Base-by-base conservation (phyloP, 352 stramenopile genomes). In the Elongisporangium anandrum region DNA sequence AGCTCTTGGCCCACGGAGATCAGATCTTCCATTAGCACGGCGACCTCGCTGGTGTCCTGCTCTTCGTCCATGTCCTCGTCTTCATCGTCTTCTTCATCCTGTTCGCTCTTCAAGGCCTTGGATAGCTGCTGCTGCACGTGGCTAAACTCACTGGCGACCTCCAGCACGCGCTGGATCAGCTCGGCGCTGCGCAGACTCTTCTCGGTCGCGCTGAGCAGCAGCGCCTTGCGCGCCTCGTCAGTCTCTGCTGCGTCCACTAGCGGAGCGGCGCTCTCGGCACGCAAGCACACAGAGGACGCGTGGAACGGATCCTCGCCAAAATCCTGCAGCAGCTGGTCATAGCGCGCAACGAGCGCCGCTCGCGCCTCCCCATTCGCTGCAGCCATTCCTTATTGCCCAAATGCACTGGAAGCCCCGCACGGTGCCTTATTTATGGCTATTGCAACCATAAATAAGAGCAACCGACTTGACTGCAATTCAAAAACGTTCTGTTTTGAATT, bases 161-260 rank as follows among this genome's bases (percentile, higher is more conserved):
- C 69, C 20, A 95, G 68, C 63, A 73, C 81, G 66, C 85, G 72
- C 57, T 88, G 79, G 21, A 95, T 90, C 51, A 95, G 72, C 58
- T 92, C 74, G 5, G 81, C 86, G 57, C 84, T 92, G 2, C 75
- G 82, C 53, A 94, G 50, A 41, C 81, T 92, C 60, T 82, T 87
- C 19, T 79, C 61, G 0, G 75, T 73, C 4, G 73, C 77, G 21
- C 56, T 54, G 17, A 60, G 61, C 19, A 92, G 52, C 59, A 88
- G 47, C 47, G 75, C 52, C 58, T 69, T 65, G 22, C 75, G 65
- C 54, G 82, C 54, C 50, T 72, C 67, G 17, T 64, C 57, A 13
- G 54, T 60, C 8, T 61, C 56, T 1, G 53, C 67, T 3, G 63
- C 61, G 2, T 70, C 61, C n/a, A 73, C 55, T 17, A 61, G 64